phyloP scores from a whole-genome alignment of 257 asterid species.

The Parsonsia alboflavescens region DNA sequence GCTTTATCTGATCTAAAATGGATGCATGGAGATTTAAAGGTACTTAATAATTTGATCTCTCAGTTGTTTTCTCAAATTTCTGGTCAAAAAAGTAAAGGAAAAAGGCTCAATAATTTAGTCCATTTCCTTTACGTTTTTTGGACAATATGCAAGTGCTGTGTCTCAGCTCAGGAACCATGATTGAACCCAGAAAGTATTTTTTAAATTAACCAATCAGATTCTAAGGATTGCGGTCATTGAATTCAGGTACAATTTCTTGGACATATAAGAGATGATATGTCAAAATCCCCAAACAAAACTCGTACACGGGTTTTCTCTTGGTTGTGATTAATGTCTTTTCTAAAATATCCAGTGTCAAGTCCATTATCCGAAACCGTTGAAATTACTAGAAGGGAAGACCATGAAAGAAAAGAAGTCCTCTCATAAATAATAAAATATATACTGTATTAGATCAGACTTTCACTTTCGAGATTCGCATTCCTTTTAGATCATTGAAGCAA shows the following conservation, averaged over 20 bases:
- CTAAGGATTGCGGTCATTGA: background rate
- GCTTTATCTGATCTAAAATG: constrained; percentile 5
- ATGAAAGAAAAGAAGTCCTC: background rate
- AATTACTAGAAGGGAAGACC: background rate
- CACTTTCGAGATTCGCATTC: background rate
- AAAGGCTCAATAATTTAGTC: constrained; percentile 21
- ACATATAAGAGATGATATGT: too few species aligned
- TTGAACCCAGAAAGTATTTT: background rate
- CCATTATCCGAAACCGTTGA: background rate
- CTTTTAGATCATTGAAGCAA: background rate
- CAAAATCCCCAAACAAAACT: too few species aligned
- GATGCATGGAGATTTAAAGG: constrained; percentile 11
- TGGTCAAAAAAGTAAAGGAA: constrained; percentile 21
- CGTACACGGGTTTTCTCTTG: too few species aligned
- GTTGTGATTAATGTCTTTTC: background rate
- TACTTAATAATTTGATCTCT: background rate
- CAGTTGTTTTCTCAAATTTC: background rate
- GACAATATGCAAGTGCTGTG: background rate
- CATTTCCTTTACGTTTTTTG: constrained; percentile 8
- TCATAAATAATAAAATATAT: background rate
- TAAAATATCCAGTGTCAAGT: background rate
- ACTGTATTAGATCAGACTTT: background rate
- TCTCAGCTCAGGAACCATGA: constrained; percentile 2
- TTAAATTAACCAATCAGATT: background rate
- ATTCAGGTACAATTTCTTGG: background rate